Conservation (phyloP, 352 stramenopile genomes). For the Pythium plurisporium region DNA sequence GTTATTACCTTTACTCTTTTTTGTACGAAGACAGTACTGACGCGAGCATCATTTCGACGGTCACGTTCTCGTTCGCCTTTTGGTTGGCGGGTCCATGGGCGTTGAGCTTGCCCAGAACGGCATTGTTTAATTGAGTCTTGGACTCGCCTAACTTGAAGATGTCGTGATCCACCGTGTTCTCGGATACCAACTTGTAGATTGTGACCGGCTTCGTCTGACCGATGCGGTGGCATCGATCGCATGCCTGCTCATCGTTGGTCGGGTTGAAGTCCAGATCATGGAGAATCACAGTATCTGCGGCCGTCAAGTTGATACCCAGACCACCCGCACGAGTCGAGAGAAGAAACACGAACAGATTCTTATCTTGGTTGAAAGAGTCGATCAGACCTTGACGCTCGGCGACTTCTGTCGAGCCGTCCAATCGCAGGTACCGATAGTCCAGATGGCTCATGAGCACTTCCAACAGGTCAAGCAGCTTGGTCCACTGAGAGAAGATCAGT, state of each 20-base stretch:
- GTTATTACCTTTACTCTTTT: constrained; percentile 25
- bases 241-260: constrained; percentile 81
- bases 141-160: constrained; percentile 84
- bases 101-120: constrained; percentile 81
- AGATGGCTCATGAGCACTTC: constrained; percentile 80
- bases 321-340: constrained; percentile 96
- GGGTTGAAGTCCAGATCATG: constrained; percentile 88
- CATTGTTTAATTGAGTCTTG: constrained; percentile 87
- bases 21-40: constrained; percentile 80
- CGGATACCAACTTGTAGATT: constrained; percentile 92
- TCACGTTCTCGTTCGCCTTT: constrained; percentile 35
- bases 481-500: constrained; percentile 98
- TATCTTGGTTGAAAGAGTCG: constrained; percentile 87
- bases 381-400: constrained; percentile 75
- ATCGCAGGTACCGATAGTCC: constrained; percentile 67
- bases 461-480: constrained; percentile 93
- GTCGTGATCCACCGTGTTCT: constrained; percentile 89
- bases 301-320: constrained; percentile 97
- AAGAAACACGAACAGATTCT: constrained; percentile 95
- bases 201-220: constrained; percentile 85
- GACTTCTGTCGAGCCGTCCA: constrained; percentile 78
- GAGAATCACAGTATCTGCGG: constrained; percentile 87
- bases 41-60: constrained; percentile 76
- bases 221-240: constrained; percentile 89
- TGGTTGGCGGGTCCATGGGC: constrained; percentile 35